These are phyloP conservation scores for Tolypocladium ovalisporum DNA, from an alignment of 2,329 filamentous ascomycete genomes.

Conservation along the genomic window DNA sequence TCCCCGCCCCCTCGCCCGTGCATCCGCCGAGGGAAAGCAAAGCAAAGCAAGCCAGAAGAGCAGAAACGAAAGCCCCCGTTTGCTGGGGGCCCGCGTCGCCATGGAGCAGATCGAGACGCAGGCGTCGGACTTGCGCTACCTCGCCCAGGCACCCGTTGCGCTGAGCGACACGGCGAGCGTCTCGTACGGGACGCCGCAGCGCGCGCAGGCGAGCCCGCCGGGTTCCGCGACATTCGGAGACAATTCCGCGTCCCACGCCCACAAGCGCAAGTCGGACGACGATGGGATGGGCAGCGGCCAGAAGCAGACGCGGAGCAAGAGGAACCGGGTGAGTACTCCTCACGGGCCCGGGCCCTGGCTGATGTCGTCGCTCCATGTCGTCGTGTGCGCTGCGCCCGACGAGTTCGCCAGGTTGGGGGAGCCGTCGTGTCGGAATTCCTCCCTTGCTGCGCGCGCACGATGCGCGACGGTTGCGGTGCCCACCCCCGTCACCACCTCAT, in stretches of 20 bases:
- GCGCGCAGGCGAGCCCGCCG: conserved; percentile 20
- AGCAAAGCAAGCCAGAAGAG: neutral
- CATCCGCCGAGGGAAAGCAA: neutral
- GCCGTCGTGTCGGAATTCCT: neutral
- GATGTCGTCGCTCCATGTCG: neutral
- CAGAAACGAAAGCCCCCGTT: neutral
- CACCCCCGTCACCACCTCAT: neutral
- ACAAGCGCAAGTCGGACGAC: conserved; percentile 28
- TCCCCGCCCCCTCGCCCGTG: neutral
- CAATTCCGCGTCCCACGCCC: conserved; percentile 33
- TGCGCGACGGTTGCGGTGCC: neutral
- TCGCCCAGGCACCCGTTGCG: conserved; percentile 28
- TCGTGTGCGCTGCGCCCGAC: neutral
- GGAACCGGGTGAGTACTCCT: conserved; percentile 43
- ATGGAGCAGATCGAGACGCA: conserved; percentile 47
- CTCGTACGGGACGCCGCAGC: conserved; percentile 21
- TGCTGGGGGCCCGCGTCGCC: conserved; percentile 4
- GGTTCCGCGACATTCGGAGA: conserved; percentile 33
- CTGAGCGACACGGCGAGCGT: conserved; percentile 17
- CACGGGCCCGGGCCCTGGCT: neutral
- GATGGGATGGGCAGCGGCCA: conserved; percentile 27
- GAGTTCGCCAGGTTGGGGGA: neutral
- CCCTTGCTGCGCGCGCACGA: neutral
- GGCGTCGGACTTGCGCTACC: conserved; percentile 41
- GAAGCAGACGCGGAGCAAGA: conserved; percentile 48